A percentile compares a stretch with the other conserved stretches of the same genome.
These are phyloP conservation scores for Hymenoscyphus infarciens DNA, from an alignment of 2,329 filamentous ascomycete genomes.

Conservation along the genomic window DNA sequence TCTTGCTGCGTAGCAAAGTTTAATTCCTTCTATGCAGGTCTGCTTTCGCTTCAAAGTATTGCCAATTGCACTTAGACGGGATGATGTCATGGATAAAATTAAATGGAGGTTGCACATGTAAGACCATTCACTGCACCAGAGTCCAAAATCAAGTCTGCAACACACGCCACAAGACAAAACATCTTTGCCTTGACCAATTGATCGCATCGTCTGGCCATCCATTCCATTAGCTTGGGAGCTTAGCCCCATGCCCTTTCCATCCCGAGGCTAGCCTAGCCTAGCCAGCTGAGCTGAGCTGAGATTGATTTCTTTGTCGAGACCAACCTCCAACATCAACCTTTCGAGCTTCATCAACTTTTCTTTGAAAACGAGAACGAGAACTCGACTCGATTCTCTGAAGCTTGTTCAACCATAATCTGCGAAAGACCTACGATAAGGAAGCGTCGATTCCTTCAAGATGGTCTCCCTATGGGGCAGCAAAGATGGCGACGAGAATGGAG, in stretches of 20 bases:
- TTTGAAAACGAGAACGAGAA: neutral
- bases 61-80: neutral
- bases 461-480: constrained; percentile 55
- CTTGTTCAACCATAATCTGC: neutral
- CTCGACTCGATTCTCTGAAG: neutral
- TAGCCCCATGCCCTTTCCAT: neutral
- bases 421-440: neutral
- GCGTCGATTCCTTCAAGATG: constrained; percentile 35
- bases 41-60: no score
- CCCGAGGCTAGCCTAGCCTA: neutral
- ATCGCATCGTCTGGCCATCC: neutral
- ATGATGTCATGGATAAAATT: neutral
- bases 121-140: neutral
- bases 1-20: no score
- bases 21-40: no score
- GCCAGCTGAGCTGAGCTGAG: neutral
- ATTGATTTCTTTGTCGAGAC: neutral
- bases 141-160: neutral
- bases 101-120: neutral
- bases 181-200: neutral
- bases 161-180: neutral
- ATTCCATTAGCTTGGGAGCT: neutral
- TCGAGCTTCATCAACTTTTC: neutral
- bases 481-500: constrained; percentile 37
- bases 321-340: neutral